phyloP scores from a whole-genome alignment of 208 protist genomes.

The Leishmania mexicana region DNA sequence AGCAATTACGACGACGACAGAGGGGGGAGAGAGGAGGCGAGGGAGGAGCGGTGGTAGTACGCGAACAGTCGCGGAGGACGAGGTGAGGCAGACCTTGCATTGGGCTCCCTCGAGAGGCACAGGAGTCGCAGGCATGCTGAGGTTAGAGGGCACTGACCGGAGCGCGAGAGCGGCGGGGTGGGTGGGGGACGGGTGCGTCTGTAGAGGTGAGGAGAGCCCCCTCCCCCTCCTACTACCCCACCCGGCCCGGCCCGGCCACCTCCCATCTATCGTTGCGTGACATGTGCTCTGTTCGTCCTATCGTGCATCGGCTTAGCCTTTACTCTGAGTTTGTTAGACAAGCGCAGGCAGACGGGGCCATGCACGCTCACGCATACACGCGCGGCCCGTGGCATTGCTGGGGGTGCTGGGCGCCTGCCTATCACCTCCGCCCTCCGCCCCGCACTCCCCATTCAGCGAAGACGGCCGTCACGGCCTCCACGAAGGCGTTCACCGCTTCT shows the following conservation, averaged over 20 bases:
- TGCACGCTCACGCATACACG: not conserved
- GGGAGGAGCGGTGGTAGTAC: not conserved
- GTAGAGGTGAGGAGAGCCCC: not conserved
- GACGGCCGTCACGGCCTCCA: constrained; percentile 41
- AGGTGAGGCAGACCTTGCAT: not conserved
- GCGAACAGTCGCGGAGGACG: too few relatives aligned
- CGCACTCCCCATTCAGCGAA: constrained; percentile 6
- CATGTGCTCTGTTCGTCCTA: not conserved
- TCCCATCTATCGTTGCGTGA: not conserved
- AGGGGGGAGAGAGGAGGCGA: not conserved
- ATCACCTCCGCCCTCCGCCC: not conserved
- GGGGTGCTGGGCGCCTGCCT: not conserved
- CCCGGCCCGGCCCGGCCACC: too few relatives aligned
- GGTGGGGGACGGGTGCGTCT: not conserved
- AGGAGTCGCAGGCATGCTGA: not conserved
- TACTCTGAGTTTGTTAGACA: not conserved
- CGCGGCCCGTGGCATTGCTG: not conserved
- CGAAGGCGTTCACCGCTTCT: constrained; percentile 43
- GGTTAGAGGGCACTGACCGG: not conserved
- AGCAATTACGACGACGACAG: too few relatives aligned
- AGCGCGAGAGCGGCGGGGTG: not conserved
- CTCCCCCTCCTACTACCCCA: not conserved
- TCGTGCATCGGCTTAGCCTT: not conserved
- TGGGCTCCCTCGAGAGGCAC: not conserved
- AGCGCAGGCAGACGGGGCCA: not conserved